Percentiles rank a stretch among this genome's conserved stretches.
These are phyloP conservation scores for Trypethelium eluteriae DNA, from an alignment of 495 filamentous ascomycete genomes.

Conservation along the genomic window DNA sequence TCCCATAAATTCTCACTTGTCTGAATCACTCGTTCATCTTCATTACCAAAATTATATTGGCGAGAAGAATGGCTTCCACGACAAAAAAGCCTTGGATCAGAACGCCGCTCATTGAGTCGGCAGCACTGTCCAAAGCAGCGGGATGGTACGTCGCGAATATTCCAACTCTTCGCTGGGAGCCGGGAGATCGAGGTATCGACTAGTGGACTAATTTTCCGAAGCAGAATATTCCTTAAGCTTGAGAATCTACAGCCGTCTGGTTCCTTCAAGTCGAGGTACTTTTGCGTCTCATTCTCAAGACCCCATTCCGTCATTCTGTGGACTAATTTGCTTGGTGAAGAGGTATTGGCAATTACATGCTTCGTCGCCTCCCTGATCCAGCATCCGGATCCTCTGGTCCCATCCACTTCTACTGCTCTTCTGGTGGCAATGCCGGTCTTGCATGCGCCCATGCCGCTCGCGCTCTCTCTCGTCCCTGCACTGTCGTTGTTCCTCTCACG, in stretches of 20 bases:
- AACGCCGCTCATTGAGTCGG: constrained; percentile 65
- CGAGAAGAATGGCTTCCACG: background rate
- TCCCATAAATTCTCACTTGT: background rate
- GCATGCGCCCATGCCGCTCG: constrained; percentile 75
- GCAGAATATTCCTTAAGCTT: constrained; percentile 75
- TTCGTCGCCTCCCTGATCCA: constrained; percentile 43
- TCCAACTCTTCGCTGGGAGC: constrained; percentile 6
- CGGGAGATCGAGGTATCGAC: constrained; percentile 4
- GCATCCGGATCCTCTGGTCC: constrained; percentile 31
- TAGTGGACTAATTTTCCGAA: constrained; percentile 34
- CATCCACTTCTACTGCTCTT: constrained; percentile 80
- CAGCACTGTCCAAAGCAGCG: constrained; percentile 58
- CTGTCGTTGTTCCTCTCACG: constrained; percentile 68
- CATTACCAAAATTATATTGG: background rate
- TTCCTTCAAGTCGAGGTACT: constrained; percentile 87
- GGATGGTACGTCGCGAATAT: constrained; percentile 51
- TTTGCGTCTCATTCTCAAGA: background rate
- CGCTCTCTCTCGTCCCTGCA: constrained; percentile 61
- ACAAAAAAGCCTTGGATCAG: constrained; percentile 53
- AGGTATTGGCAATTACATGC: constrained; percentile 76
- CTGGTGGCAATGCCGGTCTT: constrained; percentile 86
- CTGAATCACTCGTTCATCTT: background rate
- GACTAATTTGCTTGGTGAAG: constrained; percentile 28
- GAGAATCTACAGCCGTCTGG: constrained; percentile 88
- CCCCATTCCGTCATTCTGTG: background rate